These are phyloP conservation scores for Prunus campanulata DNA, from an alignment of 306 rosid genomes.

Conservation along the genomic window DNA sequence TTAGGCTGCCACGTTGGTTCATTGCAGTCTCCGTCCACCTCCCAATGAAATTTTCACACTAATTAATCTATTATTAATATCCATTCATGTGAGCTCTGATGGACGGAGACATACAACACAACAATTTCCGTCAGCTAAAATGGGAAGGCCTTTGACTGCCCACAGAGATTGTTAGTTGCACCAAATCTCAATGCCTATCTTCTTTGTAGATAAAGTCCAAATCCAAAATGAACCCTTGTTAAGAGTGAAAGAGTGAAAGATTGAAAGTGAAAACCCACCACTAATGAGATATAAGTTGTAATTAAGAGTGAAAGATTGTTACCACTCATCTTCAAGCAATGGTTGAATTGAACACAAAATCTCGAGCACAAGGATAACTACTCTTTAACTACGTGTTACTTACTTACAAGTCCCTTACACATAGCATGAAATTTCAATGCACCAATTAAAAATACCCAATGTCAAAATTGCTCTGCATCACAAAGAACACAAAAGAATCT, in stretches of 20 bases:
- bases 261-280: conserved; percentile 11
- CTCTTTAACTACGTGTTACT: no score
- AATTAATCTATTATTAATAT: background rate
- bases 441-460: no score
- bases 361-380: no score
- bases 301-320: background rate
- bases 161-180: conserved; percentile 26
- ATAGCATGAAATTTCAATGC: no score
- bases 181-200: conserved; percentile 47
- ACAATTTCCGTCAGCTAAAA: background rate
- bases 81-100: background rate
- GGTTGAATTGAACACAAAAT: no score
- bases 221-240: conserved; percentile 25
- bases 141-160: conserved; percentile 12
- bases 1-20: conserved; percentile 37
- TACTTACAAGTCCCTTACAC: no score
- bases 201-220: conserved; percentile 21
- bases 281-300: no score
- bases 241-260: conserved; percentile 25
- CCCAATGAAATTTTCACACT: background rate
- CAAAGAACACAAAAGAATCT: no score
- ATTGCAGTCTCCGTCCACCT: conserved; percentile 9
- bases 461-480: no score
- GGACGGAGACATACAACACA: background rate
- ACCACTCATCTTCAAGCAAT: no score